These are phyloP conservation scores for Podaxis mareebaensis DNA, from an alignment of 768 basidiomycete species.

Conservation along the genomic window DNA sequence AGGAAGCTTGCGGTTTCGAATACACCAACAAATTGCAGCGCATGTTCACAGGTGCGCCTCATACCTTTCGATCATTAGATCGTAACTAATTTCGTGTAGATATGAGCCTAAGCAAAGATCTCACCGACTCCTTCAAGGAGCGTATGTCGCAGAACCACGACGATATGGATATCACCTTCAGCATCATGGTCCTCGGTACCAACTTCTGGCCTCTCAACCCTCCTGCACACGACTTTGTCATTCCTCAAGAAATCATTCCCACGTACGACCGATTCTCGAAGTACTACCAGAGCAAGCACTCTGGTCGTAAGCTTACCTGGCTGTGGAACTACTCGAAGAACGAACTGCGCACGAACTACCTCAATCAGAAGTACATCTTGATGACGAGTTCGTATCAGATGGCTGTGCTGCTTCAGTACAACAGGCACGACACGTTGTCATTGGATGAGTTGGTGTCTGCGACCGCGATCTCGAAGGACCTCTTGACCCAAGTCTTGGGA, in stretches of 20 bases:
- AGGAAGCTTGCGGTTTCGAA: conserved; percentile 98
- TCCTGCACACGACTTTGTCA: conserved; percentile 83
- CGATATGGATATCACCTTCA: conserved; percentile 90
- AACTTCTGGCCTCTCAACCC: conserved; percentile 96
- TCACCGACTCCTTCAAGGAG: conserved; percentile 96
- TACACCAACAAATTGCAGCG: conserved; percentile 98
- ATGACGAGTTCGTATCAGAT: conserved; percentile 98
- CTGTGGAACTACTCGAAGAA: conserved; percentile 99
- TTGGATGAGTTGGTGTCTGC: conserved; percentile 77
- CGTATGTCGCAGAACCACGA: conserved; percentile 88
- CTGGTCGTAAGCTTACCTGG: conserved; percentile 96
- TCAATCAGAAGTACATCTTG: conserved; percentile 94
- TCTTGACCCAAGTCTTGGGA: conserved; percentile 68
- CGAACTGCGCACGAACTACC: conserved; percentile 92
- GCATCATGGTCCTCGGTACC: conserved; percentile 92
- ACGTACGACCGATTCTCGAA: conserved; percentile 92
- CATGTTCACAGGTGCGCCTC: conserved; percentile 93
- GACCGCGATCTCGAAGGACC: conserved; percentile 79
- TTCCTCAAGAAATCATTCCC: conserved; percentile 83
- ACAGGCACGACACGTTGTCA: conserved; percentile 85
- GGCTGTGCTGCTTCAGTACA: conserved; percentile 95
- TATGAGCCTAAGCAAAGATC: conserved; percentile 94
- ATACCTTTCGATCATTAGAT: not conserved
- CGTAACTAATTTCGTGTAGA: conserved; percentile 45
- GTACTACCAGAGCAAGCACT: conserved; percentile 95